Conservation (phyloP, 2,329 filamentous ascomycete genomes). For the Blastomyces parvus region DNA sequence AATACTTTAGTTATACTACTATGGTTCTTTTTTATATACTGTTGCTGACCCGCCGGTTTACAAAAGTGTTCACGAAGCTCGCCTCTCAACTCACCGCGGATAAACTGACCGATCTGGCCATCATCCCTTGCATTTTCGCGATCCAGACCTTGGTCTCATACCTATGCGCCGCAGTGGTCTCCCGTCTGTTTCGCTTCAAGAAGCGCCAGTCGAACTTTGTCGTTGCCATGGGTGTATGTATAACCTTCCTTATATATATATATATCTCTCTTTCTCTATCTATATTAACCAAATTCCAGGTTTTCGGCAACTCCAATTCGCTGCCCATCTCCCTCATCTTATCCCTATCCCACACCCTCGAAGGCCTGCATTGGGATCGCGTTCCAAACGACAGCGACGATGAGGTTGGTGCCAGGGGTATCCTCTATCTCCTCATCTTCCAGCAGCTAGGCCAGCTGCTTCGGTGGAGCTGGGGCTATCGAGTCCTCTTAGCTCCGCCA, state of each 20-base stretch:
- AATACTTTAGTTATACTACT: constrained; percentile 11
- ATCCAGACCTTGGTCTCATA: constrained; percentile 84
- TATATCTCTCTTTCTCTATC: neutral
- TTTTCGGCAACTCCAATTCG: constrained; percentile 98
- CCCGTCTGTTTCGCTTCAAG: constrained; percentile 68
- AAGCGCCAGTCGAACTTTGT: constrained; percentile 89
- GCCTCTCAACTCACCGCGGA: constrained; percentile 88
- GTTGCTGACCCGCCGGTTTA: too few species aligned
- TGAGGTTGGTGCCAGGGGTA: constrained; percentile 85
- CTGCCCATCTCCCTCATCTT: constrained; percentile 92
- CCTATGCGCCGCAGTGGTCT: constrained; percentile 59
- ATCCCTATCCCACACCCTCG: constrained; percentile 83
- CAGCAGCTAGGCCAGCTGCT: constrained; percentile 94
- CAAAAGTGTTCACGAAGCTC: constrained; percentile 78
- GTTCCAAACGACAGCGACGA: constrained; percentile 90
- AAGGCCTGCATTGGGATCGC: constrained; percentile 86
- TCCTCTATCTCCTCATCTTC: constrained; percentile 92
- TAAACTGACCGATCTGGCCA: constrained; percentile 77
- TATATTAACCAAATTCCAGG: constrained; percentile 32
- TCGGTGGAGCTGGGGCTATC: constrained; percentile 97
- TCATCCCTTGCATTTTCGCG: constrained; percentile 91
- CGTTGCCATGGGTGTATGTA: constrained; percentile 74
- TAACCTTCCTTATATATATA: neutral
- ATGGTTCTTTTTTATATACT: too few species aligned
- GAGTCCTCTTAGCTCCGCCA: constrained; percentile 81